Evolutionary conservation across 805 yeast genomes (phyloP), one percentile per base, ranked within the genome.

Genomic region (Vanderwaltozyma yarrowii): DNA sequence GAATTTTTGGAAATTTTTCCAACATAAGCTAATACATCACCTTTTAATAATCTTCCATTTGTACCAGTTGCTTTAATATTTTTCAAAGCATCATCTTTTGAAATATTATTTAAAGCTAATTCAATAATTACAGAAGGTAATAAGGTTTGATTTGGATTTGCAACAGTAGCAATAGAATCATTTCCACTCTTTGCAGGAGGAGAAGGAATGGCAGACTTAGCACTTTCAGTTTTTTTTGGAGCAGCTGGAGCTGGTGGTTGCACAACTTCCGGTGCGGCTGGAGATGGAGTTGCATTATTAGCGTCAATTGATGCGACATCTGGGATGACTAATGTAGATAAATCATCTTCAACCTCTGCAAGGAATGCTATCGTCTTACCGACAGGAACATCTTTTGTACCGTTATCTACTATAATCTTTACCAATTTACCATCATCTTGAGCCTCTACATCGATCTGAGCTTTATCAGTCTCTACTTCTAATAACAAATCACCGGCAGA

Each of bases 381-480:
- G 9, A 89, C 97, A 8, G 78, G 74, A 38, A 89, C 67, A 27
- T 78, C 88, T 41, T 75, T 77, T 28, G 75, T 74, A n/a, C 98
- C 98, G 41, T 81, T 78, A 19, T 66, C 69, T 16, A 54, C 50
- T 34, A 74, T 46, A 40, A 92, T 80, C 62, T 85, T 85, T 54
- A 87, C 95, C 58, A 92, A 41, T 21, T 79, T 65, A 39, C 97
- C 98, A 53, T 92, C 97, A 51, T 89, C 98, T 47, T 73, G 85
- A 3, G 96, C 85, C 59, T 83, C 92, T 18, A 83, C 92, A 44
- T 80, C 86, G 38, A 83, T 82, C 42, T 78, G 76, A 23, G 94
- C 85, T 59, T 83, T 83, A 55, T 83, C 94, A 12, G 94, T 83
- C 54, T 83, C 94, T n/a, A 83, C 82, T 52, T 82, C 92, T 30